Base-by-base conservation (phyloP, 495 filamentous ascomycete genomes). In the Annulohypoxylon stygium region DNA sequence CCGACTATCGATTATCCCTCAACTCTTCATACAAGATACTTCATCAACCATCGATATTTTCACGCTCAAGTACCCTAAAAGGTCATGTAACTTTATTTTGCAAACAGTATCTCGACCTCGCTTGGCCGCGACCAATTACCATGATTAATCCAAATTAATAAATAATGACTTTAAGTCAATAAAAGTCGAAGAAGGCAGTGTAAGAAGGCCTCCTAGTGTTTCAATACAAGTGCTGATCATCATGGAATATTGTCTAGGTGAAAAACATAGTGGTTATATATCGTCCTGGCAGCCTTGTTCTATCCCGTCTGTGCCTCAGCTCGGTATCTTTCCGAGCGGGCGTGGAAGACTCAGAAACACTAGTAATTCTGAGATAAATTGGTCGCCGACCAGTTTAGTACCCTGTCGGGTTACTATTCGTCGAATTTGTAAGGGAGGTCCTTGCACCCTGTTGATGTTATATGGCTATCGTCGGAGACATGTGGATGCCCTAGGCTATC, bases 381-480 rank as follows among this genome's bases (percentile, higher is more conserved):
- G n/a, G 51, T 64, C 64, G 51, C 23, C 59, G 64, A 64, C 12
- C 30, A 47, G 1, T 59, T 30, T 45, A 8, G 2, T 57, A 23
- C 26, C 12, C 18, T 36, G 4, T 12, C 12, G 2, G n/a, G 5
- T 12, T n/a, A 20, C 12, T 23, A 18, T 10, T 4, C 4, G 11
- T 50, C n/a, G 20, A 50, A n/a, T 25, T 4, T 9, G 5, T 34
- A 34, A 6, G 37, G 43, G 12, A 66, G 16, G 48, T 48, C 57
- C 18, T 4, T n/a, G 39, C 7, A n/a, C 14, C 9, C 26, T 65
- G 9, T 25, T 36, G 45, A 61, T 48, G 26, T 45, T 65, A 18
- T 53, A 65, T 23, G 23, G 39, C 65, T 55, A 51, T 9, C 33
- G 23, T 55, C 41, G 43, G 39, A 60, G 43, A 61, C 41, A 54